A percentile compares a stretch with the other conserved stretches of the same genome.
phyloP scores from a whole-genome alignment of 2,329 filamentous ascomycete species.

The Colletotrichum tanaceti region DNA sequence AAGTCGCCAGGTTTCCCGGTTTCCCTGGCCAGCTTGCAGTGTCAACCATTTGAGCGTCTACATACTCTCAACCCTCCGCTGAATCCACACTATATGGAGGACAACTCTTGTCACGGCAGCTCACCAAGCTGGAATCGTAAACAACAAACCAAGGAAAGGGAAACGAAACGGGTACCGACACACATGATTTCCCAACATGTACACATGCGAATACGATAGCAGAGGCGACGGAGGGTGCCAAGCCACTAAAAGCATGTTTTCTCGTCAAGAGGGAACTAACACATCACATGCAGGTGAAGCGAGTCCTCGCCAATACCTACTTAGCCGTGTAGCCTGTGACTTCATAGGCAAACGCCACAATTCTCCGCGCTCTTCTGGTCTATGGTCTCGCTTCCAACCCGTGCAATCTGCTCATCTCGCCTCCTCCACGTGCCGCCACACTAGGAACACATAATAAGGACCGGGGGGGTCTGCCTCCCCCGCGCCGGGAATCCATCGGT shows the following conservation, averaged over 20 bases:
- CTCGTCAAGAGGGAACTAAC: not conserved
- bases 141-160: not conserved
- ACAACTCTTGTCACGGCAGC: too few species aligned
- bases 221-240: not conserved
- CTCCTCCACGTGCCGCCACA: not conserved
- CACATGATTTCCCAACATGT: not conserved
- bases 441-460: conserved; percentile 18
- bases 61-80: too few species aligned
- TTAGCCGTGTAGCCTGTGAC: conserved; percentile 5
- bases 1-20: too few species aligned
- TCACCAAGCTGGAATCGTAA: too few species aligned
- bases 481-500: not conserved
- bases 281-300: not conserved
- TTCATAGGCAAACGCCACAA: conserved; percentile 31
- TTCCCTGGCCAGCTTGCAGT: too few species aligned
- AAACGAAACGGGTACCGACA: not conserved
- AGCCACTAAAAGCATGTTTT: conserved; percentile 7
- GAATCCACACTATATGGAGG: too few species aligned
- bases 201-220: too few species aligned
- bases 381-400: not conserved
- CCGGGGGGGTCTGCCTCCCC: not conserved
- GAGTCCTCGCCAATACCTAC: conserved; percentile 21
- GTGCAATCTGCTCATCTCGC: conserved; percentile 20
- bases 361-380: conserved; percentile 2
- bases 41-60: too few species aligned